These are phyloP conservation scores for Corymbia calophylla DNA, from an alignment of 441 rosid species.

Conservation along the genomic window DNA sequence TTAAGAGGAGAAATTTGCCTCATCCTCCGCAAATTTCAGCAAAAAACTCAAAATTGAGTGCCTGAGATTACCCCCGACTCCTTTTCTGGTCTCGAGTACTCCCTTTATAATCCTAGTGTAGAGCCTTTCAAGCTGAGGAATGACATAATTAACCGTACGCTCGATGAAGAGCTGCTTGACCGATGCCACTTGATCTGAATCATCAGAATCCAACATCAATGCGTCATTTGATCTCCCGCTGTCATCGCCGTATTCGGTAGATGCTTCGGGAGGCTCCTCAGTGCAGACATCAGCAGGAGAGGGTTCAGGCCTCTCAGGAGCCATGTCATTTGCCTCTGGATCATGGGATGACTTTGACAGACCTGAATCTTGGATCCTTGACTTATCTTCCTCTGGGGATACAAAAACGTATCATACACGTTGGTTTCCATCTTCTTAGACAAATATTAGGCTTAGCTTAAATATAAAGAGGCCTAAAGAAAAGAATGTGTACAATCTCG, in stretches of 20 bases:
- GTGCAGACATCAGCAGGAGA: constrained; percentile 15
- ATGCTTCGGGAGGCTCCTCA: constrained; percentile 29
- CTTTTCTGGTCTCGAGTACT: constrained; percentile 43
- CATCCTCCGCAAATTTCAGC: constrained; percentile 56
- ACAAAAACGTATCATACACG: not conserved
- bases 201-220: constrained; percentile 35
- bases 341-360: constrained; percentile 29
- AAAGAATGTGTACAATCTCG: not conserved
- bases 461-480: not conserved
- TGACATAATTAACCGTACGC: constrained; percentile 49
- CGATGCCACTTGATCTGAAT: constrained; percentile 27
- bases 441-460: not conserved
- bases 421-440: not conserved
- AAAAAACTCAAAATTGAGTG: constrained; percentile 84
- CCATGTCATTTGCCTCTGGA: constrained; percentile 18
- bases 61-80: constrained; percentile 39
- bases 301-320: constrained; percentile 29
- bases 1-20: constrained; percentile 55
- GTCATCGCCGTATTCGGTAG: constrained; percentile 13
- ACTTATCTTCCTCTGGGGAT: constrained; percentile 45
- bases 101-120: constrained; percentile 74
- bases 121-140: constrained; percentile 88
- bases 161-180: constrained; percentile 42
- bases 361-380: constrained; percentile 30
- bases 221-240: constrained; percentile 22